A percentile compares a stretch with the other conserved stretches of the same genome.
Conservation (phyloP, 1,284 basidiomycete genomes). For the Thelephora terrestris region DNA sequence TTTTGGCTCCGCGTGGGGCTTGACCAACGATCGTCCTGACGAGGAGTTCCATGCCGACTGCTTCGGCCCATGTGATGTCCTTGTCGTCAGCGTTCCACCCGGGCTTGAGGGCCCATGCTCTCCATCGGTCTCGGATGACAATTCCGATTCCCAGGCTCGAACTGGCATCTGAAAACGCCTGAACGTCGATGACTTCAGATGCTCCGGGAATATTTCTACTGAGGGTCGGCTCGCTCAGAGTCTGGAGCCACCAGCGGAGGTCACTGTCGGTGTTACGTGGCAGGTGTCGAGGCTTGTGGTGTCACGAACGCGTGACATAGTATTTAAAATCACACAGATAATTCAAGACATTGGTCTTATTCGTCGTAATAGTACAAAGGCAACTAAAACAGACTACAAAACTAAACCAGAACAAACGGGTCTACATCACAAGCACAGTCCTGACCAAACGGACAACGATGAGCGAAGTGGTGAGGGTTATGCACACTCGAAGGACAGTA, state of each 20-base stretch:
- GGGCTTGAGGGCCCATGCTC: too few species aligned
- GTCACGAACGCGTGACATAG: too few species aligned
- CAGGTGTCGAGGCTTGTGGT: constrained; percentile 13
- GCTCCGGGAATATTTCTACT: constrained; percentile 18
- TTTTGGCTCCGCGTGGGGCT: background rate
- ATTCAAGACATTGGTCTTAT: too few species aligned
- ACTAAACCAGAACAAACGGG: too few species aligned
- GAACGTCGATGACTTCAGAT: constrained; percentile 13
- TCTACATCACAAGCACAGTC: too few species aligned
- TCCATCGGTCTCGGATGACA: constrained; percentile 22
- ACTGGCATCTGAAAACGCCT: constrained; percentile 30
- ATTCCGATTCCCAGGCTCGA: constrained; percentile 24
- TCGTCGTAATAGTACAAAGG: too few species aligned
- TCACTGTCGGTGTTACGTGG: constrained; percentile 13
- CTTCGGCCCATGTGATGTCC: constrained; percentile 5
- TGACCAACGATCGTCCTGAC: background rate
- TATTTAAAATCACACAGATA: too few species aligned
- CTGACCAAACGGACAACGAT: too few species aligned
- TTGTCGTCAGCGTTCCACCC: constrained; percentile 16
- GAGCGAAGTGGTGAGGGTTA: too few species aligned
- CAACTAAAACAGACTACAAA: too few species aligned
- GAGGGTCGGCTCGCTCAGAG: constrained; percentile 6
- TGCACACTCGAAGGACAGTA: too few species aligned
- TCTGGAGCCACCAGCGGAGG: constrained; percentile 24
- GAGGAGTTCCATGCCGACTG: background rate